Conservation (phyloP, 2,329 filamentous ascomycete species). For the Emergomyces pasteurianus region DNA sequence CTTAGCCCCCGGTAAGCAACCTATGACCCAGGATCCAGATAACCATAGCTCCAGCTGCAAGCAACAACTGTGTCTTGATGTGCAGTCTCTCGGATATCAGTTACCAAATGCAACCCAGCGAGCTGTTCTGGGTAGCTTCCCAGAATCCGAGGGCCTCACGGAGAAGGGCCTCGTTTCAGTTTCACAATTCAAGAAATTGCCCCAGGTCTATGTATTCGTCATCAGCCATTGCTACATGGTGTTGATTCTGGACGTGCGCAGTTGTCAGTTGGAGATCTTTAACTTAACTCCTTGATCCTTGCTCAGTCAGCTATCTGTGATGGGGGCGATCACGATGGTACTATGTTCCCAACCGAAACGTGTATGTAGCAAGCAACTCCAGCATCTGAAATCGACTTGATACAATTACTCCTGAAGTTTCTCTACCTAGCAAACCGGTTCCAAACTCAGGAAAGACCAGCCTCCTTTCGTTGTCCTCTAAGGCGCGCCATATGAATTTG, state of each 20-base stretch:
- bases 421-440: background rate
- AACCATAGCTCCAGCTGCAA: background rate
- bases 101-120: background rate
- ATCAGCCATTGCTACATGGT: background rate
- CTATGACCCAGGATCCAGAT: too few species aligned
- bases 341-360: background rate
- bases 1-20: background rate
- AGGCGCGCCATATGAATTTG: background rate
- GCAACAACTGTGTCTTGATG: background rate
- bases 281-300: background rate
- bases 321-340: background rate
- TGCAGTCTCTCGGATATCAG: background rate
- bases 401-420: background rate
- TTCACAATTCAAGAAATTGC: background rate
- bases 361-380: background rate
- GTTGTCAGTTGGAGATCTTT: background rate
- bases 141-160: background rate
- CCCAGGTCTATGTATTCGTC: background rate
- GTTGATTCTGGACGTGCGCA: background rate
- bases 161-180: background rate
- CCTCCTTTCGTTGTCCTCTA: background rate
- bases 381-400: background rate
- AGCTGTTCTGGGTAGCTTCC: background rate
- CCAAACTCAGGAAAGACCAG: background rate
- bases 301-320: background rate